Evolutionary conservation across 2,329 filamentous ascomycete species (phyloP), one percentile per base, ranked within the genome.

Genomic region (Mollisia scopiformis): DNA sequence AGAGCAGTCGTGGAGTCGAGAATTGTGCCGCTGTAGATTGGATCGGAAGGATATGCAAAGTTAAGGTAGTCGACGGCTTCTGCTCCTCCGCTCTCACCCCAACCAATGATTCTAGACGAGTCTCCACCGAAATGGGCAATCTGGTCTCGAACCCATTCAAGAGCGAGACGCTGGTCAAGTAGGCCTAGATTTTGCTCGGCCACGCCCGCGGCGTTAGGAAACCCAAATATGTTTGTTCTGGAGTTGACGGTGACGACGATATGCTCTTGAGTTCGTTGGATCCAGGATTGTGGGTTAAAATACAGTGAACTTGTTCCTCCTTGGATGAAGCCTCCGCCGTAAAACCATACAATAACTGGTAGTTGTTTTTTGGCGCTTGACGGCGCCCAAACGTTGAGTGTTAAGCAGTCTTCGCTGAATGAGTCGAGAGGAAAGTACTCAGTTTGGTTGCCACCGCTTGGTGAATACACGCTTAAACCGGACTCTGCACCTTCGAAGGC

Each of bases 201-300:
- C n/a, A n/a, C n/a, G n/a, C n/a, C n/a, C 31, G 31, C 7, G 14
- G 31, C 14, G 14, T 35, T 35, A 7, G 31, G 31, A 7, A 7
- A 14, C 14, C 52, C 72, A 56, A 75, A 73, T 43, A 75, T 72
- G 53, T 75, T 72, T 30, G 73, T 62, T 19, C 74, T 66, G 35
- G 72, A 75, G 57, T 75, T 73, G 28, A 71, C 64, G 2, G 66
- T 66, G 11, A 75, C 72, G 25, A 75, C 69, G 13, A 74, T 66
- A 23, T 65, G 60, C 6, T 28, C 23, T 30, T 66, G 60, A n/a
- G 62, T 43, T 23, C 60, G 49, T 27, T 61, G 37, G 21, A 65
- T 31, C 62, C 64, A 66, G 13, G 51, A 28, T 1, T 23, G 19
- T 19, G 64, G 64, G 10, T 58, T 39, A 11, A 59, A 53, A 21